phyloP scores from a whole-genome alignment of 305 asterid species.

The Withania somnifera region DNA sequence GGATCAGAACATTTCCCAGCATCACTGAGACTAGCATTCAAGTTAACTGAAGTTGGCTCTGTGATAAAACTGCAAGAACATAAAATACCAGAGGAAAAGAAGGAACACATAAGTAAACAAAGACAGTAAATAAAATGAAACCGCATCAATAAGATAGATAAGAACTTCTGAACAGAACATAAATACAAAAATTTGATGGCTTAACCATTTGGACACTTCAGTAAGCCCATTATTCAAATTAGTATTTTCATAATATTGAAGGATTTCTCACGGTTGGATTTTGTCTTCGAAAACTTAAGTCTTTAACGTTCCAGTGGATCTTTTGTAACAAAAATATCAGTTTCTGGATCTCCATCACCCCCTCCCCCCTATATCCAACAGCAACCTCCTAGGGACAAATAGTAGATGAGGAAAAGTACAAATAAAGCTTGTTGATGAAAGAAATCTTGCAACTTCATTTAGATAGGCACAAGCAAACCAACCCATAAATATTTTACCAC shows the following conservation, averaged over 20 bases:
- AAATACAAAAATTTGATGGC: neutral
- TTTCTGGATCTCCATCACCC: neutral
- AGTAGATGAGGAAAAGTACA: neutral
- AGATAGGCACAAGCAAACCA: neutral
- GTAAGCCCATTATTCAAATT: neutral
- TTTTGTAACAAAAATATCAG: neutral
- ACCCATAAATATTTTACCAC: neutral
- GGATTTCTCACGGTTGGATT: neutral
- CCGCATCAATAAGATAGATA: neutral
- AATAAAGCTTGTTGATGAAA: neutral
- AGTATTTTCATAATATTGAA: neutral
- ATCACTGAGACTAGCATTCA: conserved; percentile 54
- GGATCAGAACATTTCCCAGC: conserved; percentile 19
- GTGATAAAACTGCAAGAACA: conserved; percentile 50
- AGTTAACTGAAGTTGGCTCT: conserved; percentile 50
- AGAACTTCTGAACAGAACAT: neutral
- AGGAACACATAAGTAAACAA: neutral
- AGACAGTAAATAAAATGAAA: neutral
- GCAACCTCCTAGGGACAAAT: neutral
- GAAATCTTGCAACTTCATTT: neutral
- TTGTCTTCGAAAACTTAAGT: neutral
- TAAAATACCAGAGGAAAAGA: neutral
- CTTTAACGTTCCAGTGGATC: neutral
- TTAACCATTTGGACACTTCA: neutral
- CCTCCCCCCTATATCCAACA: neutral